phyloP scores from a whole-genome alignment of 495 filamentous ascomycete genomes.

The Penicillium maclennaniae region DNA sequence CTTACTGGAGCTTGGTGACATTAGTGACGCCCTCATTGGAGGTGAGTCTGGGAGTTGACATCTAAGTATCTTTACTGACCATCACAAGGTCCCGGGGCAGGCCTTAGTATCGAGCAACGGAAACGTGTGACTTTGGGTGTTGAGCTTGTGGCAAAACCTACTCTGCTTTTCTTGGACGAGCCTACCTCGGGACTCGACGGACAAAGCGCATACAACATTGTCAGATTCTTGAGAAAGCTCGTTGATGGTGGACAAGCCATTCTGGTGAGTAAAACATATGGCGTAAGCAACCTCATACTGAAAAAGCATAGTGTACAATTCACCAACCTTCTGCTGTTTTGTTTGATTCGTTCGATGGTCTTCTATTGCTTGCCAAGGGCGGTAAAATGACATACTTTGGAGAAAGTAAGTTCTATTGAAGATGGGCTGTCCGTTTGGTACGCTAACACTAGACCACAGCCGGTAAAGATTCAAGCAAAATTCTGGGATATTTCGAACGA shows the following conservation, averaged over 20 bases:
- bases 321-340: conserved; percentile 81
- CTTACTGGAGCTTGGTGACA: conserved; percentile 43
- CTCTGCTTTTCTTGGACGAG: conserved; percentile 62
- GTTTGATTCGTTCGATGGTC: conserved; percentile 48
- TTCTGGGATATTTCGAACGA: conserved; percentile 53
- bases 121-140: conserved; percentile 89
- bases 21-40: conserved; percentile 63
- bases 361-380: conserved; percentile 49
- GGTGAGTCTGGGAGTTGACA: conserved; percentile 15
- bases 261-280: conserved; percentile 34
- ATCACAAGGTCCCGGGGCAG: conserved; percentile 53
- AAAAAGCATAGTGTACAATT: conserved; percentile 63
- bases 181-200: conserved; percentile 64
- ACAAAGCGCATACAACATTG: conserved; percentile 58
- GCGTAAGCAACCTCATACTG: neutral
- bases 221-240: conserved; percentile 79
- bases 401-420: conserved; percentile 37
- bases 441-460: conserved; percentile 38
- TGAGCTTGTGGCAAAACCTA: conserved; percentile 62
- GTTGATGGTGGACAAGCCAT: conserved; percentile 82
- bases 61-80: conserved; percentile 7
- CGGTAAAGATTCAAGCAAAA: conserved; percentile 55
- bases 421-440: neutral
- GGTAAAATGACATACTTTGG: conserved; percentile 57
- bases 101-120: conserved; percentile 79